Conservation (phyloP, 164 flowering plant genomes). For the Paratinospora sagittata region DNA sequence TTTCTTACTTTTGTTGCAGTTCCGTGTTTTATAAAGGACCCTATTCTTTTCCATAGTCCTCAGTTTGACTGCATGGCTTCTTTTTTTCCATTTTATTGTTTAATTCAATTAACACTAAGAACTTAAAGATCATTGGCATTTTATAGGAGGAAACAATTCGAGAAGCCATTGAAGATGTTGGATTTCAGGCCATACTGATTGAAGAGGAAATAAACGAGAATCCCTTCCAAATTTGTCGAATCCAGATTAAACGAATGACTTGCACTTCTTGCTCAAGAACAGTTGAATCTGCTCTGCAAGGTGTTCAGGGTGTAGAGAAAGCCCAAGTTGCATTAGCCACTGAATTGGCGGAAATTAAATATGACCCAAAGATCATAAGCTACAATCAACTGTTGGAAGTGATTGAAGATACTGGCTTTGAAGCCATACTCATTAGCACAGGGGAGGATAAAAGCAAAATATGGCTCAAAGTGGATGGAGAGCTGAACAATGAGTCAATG, state of each 20-base stretch:
- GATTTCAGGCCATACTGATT: slow-evolving; percentile 56
- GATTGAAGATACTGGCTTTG: slow-evolving; percentile 67
- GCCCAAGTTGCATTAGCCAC: slow-evolving; percentile 79
- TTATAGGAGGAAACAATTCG: slow-evolving; percentile 64
- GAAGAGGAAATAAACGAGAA: slow-evolving; percentile 36
- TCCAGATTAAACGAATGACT: slow-evolving; percentile 72
- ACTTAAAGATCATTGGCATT: not conserved
- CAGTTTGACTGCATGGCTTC: not conserved
- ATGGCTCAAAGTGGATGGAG: slow-evolving; percentile 57
- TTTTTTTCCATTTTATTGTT: not conserved
- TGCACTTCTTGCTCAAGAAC: slow-evolving; percentile 77
- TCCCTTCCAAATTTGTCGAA: slow-evolving; percentile 42
- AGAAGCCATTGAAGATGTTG: slow-evolving; percentile 72
- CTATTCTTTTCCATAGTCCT: not conserved
- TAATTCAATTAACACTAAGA: not conserved
- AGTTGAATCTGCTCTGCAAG: slow-evolving; percentile 49
- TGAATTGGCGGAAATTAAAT: slow-evolving; percentile 67
- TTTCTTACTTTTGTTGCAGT: not conserved
- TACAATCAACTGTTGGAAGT: slow-evolving; percentile 37
- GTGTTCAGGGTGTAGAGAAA: slow-evolving; percentile 49
- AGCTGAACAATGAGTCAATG: slow-evolving; percentile 31
- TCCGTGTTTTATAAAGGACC: not conserved
- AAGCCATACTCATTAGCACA: slow-evolving; percentile 53
- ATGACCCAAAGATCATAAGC: slow-evolving; percentile 46
- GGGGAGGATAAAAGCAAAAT: slow-evolving; percentile 61